A percentile compares a stretch with the other conserved stretches of the same genome.
These are phyloP conservation scores for Paramarasmius palmivorus DNA, from an alignment of 1,284 basidiomycete genomes.

Conservation along the genomic window DNA sequence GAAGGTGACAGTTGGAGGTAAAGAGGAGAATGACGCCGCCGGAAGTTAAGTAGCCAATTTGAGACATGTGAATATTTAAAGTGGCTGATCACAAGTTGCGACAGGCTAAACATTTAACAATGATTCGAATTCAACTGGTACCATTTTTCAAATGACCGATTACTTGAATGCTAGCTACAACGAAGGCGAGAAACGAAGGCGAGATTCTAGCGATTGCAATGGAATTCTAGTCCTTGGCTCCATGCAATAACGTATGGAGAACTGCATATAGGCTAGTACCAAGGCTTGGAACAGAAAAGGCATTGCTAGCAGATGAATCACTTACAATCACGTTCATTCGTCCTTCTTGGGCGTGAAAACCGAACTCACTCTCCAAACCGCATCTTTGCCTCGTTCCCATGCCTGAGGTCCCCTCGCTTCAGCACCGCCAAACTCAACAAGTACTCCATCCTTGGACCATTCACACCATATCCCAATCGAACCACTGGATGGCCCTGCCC, in stretches of 20 bases:
- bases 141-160: too few relatives aligned
- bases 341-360: slow-evolving; percentile 49
- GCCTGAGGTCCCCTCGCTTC: slow-evolving; percentile 77
- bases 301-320: neutral
- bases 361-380: slow-evolving; percentile 73
- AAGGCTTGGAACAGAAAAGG: too few relatives aligned
- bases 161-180: too few relatives aligned
- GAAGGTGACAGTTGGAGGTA: neutral
- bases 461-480: slow-evolving; percentile 91
- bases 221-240: neutral
- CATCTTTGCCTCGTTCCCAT: slow-evolving; percentile 83
- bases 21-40: neutral
- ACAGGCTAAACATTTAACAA: neutral
- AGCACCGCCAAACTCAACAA: slow-evolving; percentile 81
- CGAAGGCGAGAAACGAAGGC: too few relatives aligned
- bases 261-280: neutral
- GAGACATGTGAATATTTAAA: neutral
- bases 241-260: neutral
- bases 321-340: neutral
- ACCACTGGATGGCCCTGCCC: slow-evolving; percentile 76
- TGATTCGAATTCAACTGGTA: too few relatives aligned
- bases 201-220: too few relatives aligned
- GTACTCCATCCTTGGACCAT: slow-evolving; percentile 78
- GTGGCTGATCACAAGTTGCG: too few relatives aligned
- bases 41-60: neutral